Percentiles rank a stretch among this genome's conserved stretches.
phyloP scores from a whole-genome alignment of 2,329 filamentous ascomycete species.

The Cladobotryum mycophilum region DNA sequence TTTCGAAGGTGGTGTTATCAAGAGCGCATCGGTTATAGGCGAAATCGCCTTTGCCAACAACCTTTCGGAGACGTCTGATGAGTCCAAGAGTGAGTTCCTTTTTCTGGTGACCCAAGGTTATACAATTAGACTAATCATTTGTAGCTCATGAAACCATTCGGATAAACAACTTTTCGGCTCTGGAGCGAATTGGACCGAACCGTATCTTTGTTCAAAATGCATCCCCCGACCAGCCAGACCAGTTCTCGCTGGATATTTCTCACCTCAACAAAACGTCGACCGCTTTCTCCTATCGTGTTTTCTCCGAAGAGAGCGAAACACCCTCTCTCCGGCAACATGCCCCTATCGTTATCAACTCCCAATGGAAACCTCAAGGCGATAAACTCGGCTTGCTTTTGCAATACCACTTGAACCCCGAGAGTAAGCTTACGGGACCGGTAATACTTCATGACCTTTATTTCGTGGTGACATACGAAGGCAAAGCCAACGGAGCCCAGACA shows the following conservation, averaged over 20 bases:
- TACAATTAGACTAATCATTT: background rate
- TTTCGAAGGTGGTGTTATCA: conserved; percentile 69
- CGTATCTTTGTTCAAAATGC: conserved; percentile 78
- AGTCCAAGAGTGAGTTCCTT: conserved; percentile 40
- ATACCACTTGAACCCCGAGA: conserved; percentile 76
- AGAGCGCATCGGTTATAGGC: conserved; percentile 69
- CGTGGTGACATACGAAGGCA: conserved; percentile 64
- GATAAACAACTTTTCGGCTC: conserved; percentile 77
- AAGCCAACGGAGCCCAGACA: conserved; percentile 62
- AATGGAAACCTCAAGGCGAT: conserved; percentile 77
- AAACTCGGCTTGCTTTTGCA: conserved; percentile 82
- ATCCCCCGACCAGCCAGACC: conserved; percentile 59
- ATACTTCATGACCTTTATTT: conserved; percentile 67
- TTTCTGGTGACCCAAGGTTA: too few species aligned
- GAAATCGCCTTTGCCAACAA: conserved; percentile 89
- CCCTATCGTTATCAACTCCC: conserved; percentile 66
- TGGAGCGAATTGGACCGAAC: conserved; percentile 92
- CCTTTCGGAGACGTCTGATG: conserved; percentile 34
- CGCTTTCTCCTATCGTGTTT: conserved; percentile 89
- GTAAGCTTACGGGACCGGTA: conserved; percentile 34
- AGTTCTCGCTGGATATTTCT: conserved; percentile 70
- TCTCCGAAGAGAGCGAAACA: conserved; percentile 55
- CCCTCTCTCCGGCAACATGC: conserved; percentile 48
- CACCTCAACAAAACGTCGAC: conserved; percentile 68
- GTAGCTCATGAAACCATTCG: conserved; percentile 61